Evolutionary conservation across 208 protist genomes (phyloP).

Genomic region (Acanthamoeba lugdunensis): DNA sequence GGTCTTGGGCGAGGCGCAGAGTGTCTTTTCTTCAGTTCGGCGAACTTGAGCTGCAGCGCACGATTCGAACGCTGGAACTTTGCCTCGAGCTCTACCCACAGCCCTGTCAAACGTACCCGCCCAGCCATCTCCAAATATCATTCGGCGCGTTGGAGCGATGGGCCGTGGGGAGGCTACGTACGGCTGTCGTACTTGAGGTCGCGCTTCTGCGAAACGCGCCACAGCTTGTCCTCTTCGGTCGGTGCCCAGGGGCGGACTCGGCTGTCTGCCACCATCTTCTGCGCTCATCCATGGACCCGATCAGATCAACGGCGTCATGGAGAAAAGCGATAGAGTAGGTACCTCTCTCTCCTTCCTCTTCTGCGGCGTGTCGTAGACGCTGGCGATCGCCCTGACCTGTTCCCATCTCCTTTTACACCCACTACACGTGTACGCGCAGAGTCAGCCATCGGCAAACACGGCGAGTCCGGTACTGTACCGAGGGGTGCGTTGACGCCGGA

Average conservation of each 20-base stretch:
- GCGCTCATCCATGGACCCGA: neutral
- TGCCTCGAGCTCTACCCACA: neutral
- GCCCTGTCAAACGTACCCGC: neutral
- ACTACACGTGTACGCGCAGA: neutral
- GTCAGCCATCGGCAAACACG: too few relatives aligned
- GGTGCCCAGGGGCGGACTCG: neutral
- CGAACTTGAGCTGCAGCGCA: neutral
- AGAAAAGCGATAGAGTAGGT: neutral
- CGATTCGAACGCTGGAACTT: slow-evolving; percentile 4
- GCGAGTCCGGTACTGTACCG: too few relatives aligned
- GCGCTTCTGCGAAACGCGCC: neutral
- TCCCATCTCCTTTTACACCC: neutral
- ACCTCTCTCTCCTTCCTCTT: slow-evolving; percentile 17
- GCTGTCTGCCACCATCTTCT: neutral
- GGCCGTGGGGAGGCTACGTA: neutral
- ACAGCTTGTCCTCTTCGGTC: neutral
- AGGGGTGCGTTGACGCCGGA: neutral
- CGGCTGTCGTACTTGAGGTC: slow-evolving; percentile 12
- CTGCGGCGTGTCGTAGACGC: neutral
- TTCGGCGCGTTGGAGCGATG: too few relatives aligned
- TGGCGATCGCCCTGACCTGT: neutral
- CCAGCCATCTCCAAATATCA: too few relatives aligned
- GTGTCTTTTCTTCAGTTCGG: neutral
- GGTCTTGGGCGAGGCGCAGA: neutral
- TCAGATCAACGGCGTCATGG: neutral